These are phyloP conservation scores for Beauveria sp. DNA, from an alignment of 2,329 filamentous ascomycete species.

Conservation along the genomic window DNA sequence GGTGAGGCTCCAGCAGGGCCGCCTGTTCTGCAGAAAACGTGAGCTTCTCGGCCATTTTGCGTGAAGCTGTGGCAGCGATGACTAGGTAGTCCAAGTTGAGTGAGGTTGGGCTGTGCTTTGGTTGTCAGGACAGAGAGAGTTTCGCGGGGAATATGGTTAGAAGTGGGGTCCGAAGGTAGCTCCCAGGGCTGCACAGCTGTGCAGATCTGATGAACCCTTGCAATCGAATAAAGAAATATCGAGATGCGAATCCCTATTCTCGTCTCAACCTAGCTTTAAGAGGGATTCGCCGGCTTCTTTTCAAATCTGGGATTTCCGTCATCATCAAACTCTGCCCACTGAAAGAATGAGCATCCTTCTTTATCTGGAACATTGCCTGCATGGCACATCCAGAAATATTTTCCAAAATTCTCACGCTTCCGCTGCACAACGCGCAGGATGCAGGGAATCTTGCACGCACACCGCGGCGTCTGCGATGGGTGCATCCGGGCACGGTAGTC, in stretches of 20 bases:
- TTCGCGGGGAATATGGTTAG: background rate
- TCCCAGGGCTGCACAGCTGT: background rate
- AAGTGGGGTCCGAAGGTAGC: background rate
- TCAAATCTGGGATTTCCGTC: constrained; percentile 61
- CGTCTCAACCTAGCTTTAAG: background rate
- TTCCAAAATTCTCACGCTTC: constrained; percentile 67
- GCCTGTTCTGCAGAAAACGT: constrained; percentile 25
- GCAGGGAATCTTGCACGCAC: constrained; percentile 62
- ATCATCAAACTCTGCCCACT: constrained; percentile 81
- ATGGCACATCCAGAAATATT: constrained; percentile 94
- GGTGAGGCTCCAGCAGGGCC: constrained; percentile 25
- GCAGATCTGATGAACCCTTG: background rate
- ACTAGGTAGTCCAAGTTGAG: background rate
- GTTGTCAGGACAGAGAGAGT: background rate
- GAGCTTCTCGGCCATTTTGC: constrained; percentile 27
- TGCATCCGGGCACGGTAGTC: constrained; percentile 73
- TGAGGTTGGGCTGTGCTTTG: too few species aligned
- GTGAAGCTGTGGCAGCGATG: background rate
- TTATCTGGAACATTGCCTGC: constrained; percentile 62
- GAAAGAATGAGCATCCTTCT: constrained; percentile 67
- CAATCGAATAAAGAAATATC: background rate
- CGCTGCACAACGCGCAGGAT: constrained; percentile 72
- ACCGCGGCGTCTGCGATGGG: constrained; percentile 69
- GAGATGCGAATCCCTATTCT: background rate
- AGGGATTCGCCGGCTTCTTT: background rate